Evolutionary conservation across 768 basidiomycete species (phyloP).

Genomic region (Mycena capillaripes): DNA sequence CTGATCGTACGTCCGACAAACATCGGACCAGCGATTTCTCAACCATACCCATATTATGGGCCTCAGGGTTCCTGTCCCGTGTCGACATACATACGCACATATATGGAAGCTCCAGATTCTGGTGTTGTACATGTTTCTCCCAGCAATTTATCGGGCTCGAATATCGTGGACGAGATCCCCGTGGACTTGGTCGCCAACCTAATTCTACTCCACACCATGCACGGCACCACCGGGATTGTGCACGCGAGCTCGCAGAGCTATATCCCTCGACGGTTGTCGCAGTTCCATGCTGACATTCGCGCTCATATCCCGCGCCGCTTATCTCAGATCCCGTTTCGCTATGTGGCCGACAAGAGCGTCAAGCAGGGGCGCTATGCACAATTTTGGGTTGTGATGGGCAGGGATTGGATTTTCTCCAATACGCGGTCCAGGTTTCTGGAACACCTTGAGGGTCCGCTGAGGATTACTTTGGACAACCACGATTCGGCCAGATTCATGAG

Average conservation of each 20-base stretch:
- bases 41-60: slow-evolving; percentile 17
- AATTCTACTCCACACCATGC: slow-evolving; percentile 14
- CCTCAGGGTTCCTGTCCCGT: background rate
- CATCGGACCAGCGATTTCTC: slow-evolving; percentile 7
- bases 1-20: slow-evolving; percentile 14
- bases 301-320: background rate
- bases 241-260: slow-evolving; percentile 18
- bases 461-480: background rate
- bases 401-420: slow-evolving; percentile 21
- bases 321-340: background rate
- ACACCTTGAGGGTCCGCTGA: background rate
- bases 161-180: slow-evolving; percentile 26
- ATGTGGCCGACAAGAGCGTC: background rate
- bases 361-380: background rate
- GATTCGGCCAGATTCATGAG: background rate
- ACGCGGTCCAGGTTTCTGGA: background rate
- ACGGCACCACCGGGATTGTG: background rate
- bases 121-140: slow-evolving; percentile 7
- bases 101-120: background rate
- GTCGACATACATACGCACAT: slow-evolving; percentile 7
- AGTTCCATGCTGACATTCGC: background rate
- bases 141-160: background rate
- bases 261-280: background rate
- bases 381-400: background rate
- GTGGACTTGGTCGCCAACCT: slow-evolving; percentile 20